Evolutionary conservation across 1,284 basidiomycete species (phyloP).

Genomic region (Fomitopsis pinicola): DNA sequence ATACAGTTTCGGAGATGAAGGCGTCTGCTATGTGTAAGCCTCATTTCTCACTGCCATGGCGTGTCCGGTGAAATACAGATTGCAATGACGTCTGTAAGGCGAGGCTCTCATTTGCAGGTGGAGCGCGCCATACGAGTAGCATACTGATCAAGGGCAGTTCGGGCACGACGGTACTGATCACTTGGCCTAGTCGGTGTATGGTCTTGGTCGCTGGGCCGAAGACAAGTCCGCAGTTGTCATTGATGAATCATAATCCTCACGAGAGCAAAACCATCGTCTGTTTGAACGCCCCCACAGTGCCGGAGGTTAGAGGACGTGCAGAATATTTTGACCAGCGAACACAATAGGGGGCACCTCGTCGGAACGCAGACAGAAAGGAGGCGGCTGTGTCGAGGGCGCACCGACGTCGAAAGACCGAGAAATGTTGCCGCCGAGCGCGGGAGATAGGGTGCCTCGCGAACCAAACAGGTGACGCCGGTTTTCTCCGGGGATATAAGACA

Average conservation of each 20-base stretch:
- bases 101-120: not conserved
- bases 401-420: conserved; percentile 7
- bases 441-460: conserved; percentile 5
- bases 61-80: not conserved
- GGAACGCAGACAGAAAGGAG: too few relatives aligned
- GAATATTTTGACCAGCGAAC: too few relatives aligned
- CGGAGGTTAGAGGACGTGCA: too few relatives aligned
- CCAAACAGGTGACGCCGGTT: conserved; percentile 21
- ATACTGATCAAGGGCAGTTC: not conserved
- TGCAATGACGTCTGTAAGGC: not conserved
- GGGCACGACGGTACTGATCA: not conserved
- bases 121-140: too few relatives aligned
- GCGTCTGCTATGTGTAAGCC: not conserved
- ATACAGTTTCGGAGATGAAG: not conserved
- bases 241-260: not conserved
- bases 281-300: not conserved
- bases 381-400: conserved; percentile 3
- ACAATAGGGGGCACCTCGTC: too few relatives aligned
- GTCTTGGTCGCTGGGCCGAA: not conserved
- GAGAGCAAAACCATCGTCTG: not conserved
- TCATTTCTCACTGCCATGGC: not conserved
- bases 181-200: not conserved
- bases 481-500: conserved; percentile 15
- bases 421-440: not conserved
- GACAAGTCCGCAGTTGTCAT: not conserved